Base-by-base conservation (phyloP, 768 basidiomycete species). In the Agrocybe praecox region DNA sequence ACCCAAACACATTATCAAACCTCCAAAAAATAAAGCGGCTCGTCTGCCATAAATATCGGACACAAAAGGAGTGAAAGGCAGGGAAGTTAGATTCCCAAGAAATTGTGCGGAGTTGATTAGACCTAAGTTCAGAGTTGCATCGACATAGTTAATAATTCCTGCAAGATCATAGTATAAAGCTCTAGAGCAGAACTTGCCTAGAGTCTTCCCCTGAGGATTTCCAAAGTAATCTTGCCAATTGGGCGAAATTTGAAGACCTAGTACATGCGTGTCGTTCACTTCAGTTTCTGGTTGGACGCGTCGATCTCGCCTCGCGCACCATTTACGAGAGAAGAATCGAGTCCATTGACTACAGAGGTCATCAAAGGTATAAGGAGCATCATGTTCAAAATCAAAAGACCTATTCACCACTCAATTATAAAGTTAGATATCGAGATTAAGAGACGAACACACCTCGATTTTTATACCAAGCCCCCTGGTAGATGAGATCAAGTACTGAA, bases 211-310 rank as follows among this genome's bases (percentile, higher is more conserved):
- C 36, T 72, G 59, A 1, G 88, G 88, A 55, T 79, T 50, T 52
- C 77, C 53, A 64, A 87, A 88, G 62, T 77, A 84, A 0, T 74
- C 58, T 62, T 83, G 77, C 86, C 87, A 89, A 34, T 79, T 79
- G 9, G 83, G 83, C 15, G 88, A 71, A 57, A 88, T 85, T 67
- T 88, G 87, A 26, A 90, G 74, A 55, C 87, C 88, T 87, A 57
- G 4, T 3, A 29, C 22, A 47, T 17, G 48, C 26, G 14, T 21
- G 53, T n/a, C 42, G 24, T 55, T 46, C 47, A 26, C n/a, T n/a
- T 32, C 42, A 21, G 36, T 23, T 40, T 24, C 12, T 32, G 17
- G 17, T 24, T 36, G 6, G 22, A 18, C 17, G 14, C 6, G 19
- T n/a, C 7, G 15, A 47, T 24, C 43, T n/a, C 18, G 15, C 29